These are phyloP conservation scores for Ormosia semicastrata DNA, from an alignment of 306 rosid genomes.

Conservation along the genomic window DNA sequence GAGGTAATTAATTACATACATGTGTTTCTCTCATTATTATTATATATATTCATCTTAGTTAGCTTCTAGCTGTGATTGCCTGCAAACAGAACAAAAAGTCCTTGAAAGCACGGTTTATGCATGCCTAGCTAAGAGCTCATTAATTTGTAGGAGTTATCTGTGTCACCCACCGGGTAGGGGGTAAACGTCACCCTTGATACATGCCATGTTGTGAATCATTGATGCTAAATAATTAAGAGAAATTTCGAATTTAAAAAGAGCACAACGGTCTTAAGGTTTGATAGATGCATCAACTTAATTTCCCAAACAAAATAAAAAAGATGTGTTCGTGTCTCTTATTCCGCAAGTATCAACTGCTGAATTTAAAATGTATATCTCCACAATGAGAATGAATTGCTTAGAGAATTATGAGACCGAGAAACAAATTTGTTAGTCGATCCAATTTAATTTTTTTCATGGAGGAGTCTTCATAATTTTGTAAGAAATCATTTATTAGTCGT, in stretches of 20 bases:
- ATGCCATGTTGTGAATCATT: background rate
- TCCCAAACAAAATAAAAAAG: no score
- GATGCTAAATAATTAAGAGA: background rate
- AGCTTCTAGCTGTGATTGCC: background rate
- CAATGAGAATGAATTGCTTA: background rate
- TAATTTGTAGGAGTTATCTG: background rate
- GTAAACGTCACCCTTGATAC: background rate
- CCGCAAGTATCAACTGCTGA: no score
- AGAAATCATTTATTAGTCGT: background rate
- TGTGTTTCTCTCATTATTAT: background rate
- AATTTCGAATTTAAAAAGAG: background rate
- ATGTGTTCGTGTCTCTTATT: no score
- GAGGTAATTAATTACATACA: constrained; percentile 30
- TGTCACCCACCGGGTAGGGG: no score
- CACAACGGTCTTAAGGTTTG: background rate
- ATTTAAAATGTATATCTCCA: no score
- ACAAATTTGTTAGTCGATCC: background rate
- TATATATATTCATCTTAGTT: background rate
- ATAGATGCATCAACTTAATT: background rate
- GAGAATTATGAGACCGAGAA: background rate
- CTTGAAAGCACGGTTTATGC: background rate
- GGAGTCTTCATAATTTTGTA: background rate
- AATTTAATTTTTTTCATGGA: background rate
- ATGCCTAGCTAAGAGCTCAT: background rate
- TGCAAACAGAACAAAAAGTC: background rate